Evolutionary conservation across 2,329 filamentous ascomycete species (phyloP).

Genomic region (Paracamarosporium sp.): DNA sequence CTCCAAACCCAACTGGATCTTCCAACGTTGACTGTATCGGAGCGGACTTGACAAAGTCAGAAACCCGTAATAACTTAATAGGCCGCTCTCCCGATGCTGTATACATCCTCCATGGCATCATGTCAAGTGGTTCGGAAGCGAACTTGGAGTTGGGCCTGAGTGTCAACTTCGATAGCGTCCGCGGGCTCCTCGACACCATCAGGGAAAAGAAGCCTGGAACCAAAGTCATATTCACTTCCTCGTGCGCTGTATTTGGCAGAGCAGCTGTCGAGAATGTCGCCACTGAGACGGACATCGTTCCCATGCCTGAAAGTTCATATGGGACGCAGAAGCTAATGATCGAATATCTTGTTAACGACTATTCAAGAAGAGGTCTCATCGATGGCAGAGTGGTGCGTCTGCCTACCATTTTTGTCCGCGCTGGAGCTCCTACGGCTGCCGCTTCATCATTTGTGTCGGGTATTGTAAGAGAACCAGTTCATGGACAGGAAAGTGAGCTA

Average conservation of each 20-base stretch:
- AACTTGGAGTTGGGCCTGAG: slow-evolving; percentile 65
- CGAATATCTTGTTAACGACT: slow-evolving; percentile 68
- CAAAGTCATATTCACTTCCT: slow-evolving; percentile 67
- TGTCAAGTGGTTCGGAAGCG: slow-evolving; percentile 69
- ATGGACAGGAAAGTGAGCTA: slow-evolving; percentile 59
- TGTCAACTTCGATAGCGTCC: slow-evolving; percentile 68
- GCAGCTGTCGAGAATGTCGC: slow-evolving; percentile 56
- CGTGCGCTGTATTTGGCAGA: slow-evolving; percentile 68
- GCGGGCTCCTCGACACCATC: slow-evolving; percentile 61
- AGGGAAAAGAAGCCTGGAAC: slow-evolving; percentile 58
- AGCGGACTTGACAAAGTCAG: slow-evolving; percentile 58
- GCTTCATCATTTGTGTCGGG: slow-evolving; percentile 70
- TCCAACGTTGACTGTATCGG: slow-evolving; percentile 59
- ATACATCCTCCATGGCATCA: slow-evolving; percentile 72
- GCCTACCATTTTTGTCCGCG: slow-evolving; percentile 67
- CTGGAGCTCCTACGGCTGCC: slow-evolving; percentile 65
- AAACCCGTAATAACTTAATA: slow-evolving; percentile 32
- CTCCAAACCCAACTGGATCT: slow-evolving; percentile 54
- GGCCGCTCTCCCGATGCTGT: slow-evolving; percentile 39
- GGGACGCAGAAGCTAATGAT: slow-evolving; percentile 69
- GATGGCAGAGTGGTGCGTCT: slow-evolving; percentile 66
- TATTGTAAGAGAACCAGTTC: slow-evolving; percentile 69
- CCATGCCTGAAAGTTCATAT: slow-evolving; percentile 68
- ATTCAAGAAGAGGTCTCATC: slow-evolving; percentile 65
- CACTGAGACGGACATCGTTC: slow-evolving; percentile 54